A percentile compares a stretch with the other conserved stretches of the same genome.
phyloP scores from a whole-genome alignment of 139 green algal genomes.

The Raphidocelis subcapitata region DNA sequence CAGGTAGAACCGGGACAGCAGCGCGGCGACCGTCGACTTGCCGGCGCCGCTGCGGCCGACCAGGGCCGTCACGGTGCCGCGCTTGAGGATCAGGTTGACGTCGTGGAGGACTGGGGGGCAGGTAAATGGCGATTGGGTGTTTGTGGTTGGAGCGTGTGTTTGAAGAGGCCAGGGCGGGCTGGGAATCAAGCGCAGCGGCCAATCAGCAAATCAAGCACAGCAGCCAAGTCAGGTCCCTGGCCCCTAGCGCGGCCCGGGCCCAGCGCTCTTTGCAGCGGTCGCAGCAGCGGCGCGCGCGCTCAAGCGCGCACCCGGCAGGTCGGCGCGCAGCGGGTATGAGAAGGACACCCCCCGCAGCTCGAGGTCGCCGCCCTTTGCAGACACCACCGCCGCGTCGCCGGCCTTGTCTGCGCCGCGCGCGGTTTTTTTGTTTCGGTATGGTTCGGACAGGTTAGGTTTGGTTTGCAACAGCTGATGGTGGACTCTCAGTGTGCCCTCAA shows the following conservation, averaged over 20 bases:
- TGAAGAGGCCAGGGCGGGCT: too few species aligned
- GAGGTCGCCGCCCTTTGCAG: constrained; percentile 51
- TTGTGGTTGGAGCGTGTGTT: neutral
- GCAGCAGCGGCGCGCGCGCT: too few species aligned
- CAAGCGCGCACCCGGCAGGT: constrained; percentile 31
- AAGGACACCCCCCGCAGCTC: constrained; percentile 71
- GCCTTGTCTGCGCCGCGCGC: constrained; percentile 31
- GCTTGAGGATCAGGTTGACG: constrained; percentile 65
- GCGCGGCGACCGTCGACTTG: constrained; percentile 80
- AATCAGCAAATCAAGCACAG: too few species aligned
- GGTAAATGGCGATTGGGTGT: neutral
- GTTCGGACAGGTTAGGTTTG: too few species aligned
- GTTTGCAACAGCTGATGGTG: too few species aligned
- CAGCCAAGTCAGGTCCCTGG: too few species aligned
- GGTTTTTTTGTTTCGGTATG: neutral
- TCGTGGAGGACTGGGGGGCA: constrained; percentile 50
- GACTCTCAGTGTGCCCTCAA: too few species aligned
- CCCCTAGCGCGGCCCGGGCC: too few species aligned
- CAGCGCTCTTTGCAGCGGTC: too few species aligned
- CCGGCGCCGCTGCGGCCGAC: constrained; percentile 81
- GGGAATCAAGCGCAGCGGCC: too few species aligned
- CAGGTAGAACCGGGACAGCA: constrained; percentile 73
- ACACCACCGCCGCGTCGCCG: constrained; percentile 38
- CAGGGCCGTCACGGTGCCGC: constrained; percentile 77
- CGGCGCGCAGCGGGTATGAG: constrained; percentile 69